These are phyloP conservation scores for Suhomyces canberraensis DNA, from an alignment of 805 yeast genomes.

Conservation along the genomic window DNA sequence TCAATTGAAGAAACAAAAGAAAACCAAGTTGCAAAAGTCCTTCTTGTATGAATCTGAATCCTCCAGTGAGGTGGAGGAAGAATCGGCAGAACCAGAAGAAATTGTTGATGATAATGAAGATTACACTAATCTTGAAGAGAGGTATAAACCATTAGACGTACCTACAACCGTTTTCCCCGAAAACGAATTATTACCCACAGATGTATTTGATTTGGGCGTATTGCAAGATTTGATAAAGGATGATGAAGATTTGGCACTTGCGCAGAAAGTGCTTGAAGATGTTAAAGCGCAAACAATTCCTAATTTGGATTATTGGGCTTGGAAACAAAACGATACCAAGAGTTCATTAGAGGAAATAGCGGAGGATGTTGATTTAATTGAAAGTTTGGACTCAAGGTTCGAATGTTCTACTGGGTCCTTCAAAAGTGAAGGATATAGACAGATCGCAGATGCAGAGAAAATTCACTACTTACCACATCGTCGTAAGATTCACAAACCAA, in stretches of 20 bases:
- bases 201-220: conserved; percentile 40
- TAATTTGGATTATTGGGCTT: conserved; percentile 60
- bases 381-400: conserved; percentile 26
- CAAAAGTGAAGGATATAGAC: conserved; percentile 68
- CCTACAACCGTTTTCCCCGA: conserved; percentile 59
- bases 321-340: conserved; percentile 47
- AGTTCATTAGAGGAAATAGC: conserved; percentile 21
- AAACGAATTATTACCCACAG: conserved; percentile 27
- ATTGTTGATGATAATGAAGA: conserved; percentile 22
- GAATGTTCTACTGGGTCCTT: conserved; percentile 57
- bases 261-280: conserved; percentile 41
- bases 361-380: conserved; percentile 26
- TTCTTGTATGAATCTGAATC: conserved; percentile 31
- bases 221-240: conserved; percentile 61
- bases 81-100: conserved; percentile 24
- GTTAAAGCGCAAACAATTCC: conserved; percentile 19
- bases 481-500: conserved; percentile 62
- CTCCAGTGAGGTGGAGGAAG: conserved; percentile 27
- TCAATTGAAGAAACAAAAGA: conserved; percentile 23
- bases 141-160: conserved; percentile 49
- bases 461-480: conserved; percentile 80
- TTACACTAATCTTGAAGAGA: conserved; percentile 25
- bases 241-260: conserved; percentile 63
- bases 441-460: conserved; percentile 71
- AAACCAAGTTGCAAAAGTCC: conserved; percentile 21